phyloP scores from a whole-genome alignment of 108 stramenopile genomes.

The Stephanodiscus triporus region DNA sequence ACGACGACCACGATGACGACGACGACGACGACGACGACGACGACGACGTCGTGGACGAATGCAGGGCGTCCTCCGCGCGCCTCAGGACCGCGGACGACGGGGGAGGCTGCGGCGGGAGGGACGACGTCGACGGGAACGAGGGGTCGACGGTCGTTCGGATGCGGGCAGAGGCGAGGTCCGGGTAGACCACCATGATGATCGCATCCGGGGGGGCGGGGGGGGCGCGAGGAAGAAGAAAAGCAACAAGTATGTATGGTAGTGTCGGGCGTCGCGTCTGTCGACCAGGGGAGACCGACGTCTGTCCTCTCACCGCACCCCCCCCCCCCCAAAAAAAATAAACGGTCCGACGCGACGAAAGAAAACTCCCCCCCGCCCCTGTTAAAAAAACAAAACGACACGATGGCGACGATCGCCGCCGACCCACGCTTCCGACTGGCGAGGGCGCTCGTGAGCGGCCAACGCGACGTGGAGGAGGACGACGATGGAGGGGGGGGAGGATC shows the following conservation, averaged over 20 bases:
- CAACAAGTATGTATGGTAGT: too few species aligned
- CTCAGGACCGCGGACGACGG: constrained; percentile 2
- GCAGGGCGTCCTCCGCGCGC: not conserved
- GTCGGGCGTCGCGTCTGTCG: too few species aligned
- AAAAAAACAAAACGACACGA: too few species aligned
- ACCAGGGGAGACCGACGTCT: too few species aligned
- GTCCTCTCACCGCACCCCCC: too few species aligned
- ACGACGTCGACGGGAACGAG: not conserved
- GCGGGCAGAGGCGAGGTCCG: constrained; percentile 7
- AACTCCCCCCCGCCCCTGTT: too few species aligned
- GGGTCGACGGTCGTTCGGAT: not conserved
- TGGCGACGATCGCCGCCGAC: constrained; percentile 7
- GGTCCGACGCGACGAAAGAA: too few species aligned
- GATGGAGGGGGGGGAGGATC: not conserved
- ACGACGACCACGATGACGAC: not conserved
- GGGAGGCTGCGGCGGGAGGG: constrained; percentile 7
- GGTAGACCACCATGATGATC: not conserved
- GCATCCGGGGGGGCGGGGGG: too few species aligned
- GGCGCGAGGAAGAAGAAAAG: too few species aligned
- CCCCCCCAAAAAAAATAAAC: too few species aligned
- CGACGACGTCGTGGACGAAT: not conserved
- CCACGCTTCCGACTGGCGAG: constrained; percentile 14
- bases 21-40: not conserved
- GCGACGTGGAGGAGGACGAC: not conserved
- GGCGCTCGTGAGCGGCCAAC: not conserved